phyloP scores from a whole-genome alignment of 257 asterid genomes.

The Jacaranda mimosifolia region DNA sequence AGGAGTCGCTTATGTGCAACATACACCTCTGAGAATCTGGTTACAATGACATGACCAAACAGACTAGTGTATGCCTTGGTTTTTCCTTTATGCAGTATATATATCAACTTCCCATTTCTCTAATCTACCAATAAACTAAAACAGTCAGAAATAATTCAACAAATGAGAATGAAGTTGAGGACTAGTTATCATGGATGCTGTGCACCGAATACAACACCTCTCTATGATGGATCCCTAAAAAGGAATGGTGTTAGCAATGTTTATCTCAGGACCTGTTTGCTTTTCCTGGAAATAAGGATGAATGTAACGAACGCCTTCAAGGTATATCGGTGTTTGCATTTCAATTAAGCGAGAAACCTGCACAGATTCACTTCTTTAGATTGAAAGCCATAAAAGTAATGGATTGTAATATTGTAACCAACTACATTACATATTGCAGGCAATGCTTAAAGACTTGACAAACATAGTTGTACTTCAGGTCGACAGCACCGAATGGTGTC shows the following conservation, averaged over 20 bases:
- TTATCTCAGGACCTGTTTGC: conserved; percentile 33
- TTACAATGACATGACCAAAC: not conserved
- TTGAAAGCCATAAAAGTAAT: not conserved
- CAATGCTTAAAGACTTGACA: too few relatives aligned
- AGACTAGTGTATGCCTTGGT: not conserved
- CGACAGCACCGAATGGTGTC: too few relatives aligned
- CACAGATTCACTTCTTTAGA: conserved; percentile 30
- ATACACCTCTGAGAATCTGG: not conserved
- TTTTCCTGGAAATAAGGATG: conserved; percentile 79
- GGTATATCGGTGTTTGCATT: conserved; percentile 84
- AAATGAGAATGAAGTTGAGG: not conserved
- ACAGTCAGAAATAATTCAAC: not conserved
- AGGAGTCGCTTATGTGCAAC: not conserved
- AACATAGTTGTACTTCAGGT: too few relatives aligned
- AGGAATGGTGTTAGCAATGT: conserved; percentile 33
- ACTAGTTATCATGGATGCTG: not conserved
- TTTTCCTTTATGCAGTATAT: not conserved
- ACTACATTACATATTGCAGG: too few relatives aligned
- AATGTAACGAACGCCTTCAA: conserved; percentile 66
- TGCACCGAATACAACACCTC: not conserved
- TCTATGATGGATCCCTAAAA: conserved; percentile 20
- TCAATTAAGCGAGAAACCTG: conserved; percentile 94
- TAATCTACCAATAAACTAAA: not conserved
- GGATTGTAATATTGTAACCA: too few relatives aligned
- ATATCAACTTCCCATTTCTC: conserved; percentile 4